These are phyloP conservation scores for Daldinia caldariorum DNA, from an alignment of 495 filamentous ascomycete species.

Conservation along the genomic window DNA sequence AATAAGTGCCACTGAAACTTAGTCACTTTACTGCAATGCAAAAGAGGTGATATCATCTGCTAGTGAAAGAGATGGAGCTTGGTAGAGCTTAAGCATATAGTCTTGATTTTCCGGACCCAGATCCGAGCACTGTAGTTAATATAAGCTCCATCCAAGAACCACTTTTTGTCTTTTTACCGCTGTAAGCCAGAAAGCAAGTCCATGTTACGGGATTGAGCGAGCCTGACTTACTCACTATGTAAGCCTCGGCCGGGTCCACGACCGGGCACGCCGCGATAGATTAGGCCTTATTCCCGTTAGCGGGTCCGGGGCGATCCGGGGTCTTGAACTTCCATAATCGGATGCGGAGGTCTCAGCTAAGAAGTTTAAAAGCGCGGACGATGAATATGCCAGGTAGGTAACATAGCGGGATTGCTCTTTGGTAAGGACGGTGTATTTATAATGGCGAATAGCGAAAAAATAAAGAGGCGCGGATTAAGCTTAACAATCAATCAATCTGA, in stretches of 20 bases:
- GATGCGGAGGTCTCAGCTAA: slow-evolving; percentile 10
- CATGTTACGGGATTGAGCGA: not conserved
- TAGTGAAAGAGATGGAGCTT: no score
- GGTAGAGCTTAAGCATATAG: not conserved
- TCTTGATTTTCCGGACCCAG: not conserved
- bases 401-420: not conserved
- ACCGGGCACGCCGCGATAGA: not conserved
- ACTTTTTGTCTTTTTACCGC: not conserved
- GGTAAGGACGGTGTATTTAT: not conserved
- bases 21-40: no score
- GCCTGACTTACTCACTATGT: slow-evolving; percentile 5
- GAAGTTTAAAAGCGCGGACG: slow-evolving; percentile 1
- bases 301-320: not conserved
- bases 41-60: no score
- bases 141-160: not conserved
- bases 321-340: not conserved
- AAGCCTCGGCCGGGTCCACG: not conserved
- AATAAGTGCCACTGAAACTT: no score
- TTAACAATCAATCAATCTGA: not conserved
- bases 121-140: not conserved
- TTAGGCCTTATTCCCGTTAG: slow-evolving; percentile 2
- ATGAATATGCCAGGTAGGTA: not conserved
- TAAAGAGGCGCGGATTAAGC: not conserved
- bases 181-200: not conserved
- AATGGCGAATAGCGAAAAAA: not conserved